These are phyloP conservation scores for Mycothermus thermophilus DNA, from an alignment of 495 filamentous ascomycete species.

Conservation along the genomic window DNA sequence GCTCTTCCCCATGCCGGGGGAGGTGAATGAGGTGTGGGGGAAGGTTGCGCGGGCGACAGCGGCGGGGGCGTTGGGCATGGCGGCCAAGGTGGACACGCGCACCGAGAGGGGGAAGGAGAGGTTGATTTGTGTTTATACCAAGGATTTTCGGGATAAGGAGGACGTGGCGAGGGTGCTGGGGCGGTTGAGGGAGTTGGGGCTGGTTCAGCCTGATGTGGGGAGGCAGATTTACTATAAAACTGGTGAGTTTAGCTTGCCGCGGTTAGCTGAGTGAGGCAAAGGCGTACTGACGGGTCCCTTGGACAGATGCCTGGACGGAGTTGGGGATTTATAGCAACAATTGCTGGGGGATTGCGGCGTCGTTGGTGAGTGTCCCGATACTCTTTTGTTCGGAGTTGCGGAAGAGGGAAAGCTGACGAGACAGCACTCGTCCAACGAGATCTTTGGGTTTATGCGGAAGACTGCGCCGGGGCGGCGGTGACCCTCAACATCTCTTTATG, in stretches of 20 bases:
- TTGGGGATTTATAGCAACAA: conserved; percentile 54
- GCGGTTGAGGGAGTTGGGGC: conserved; percentile 42
- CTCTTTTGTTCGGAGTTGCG: not conserved
- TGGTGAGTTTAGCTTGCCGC: conserved; percentile 23
- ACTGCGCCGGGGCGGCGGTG: not conserved
- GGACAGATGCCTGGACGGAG: conserved; percentile 64
- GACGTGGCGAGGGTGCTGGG: conserved; percentile 55
- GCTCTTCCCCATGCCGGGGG: conserved; percentile 46
- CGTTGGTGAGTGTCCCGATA: conserved; percentile 19
- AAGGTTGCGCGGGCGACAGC: conserved; percentile 48
- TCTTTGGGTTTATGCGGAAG: conserved; percentile 15
- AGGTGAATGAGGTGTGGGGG: conserved; percentile 52
- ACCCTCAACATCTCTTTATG: too few relatives aligned
- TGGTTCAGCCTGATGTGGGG: conserved; percentile 33
- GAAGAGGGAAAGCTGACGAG: conserved; percentile 4
- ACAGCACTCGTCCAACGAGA: conserved; percentile 30
- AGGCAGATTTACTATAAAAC: conserved; percentile 64
- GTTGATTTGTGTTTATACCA: conserved; percentile 66
- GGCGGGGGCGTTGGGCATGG: conserved; percentile 49
- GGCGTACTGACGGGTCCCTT: too few relatives aligned
- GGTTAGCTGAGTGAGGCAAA: too few relatives aligned
- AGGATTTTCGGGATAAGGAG: conserved; percentile 50
- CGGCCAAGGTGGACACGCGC: conserved; percentile 53
- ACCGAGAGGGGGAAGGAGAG: conserved; percentile 25
- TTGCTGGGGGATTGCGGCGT: conserved; percentile 51